phyloP scores from a whole-genome alignment of 495 filamentous ascomycete genomes.

The Immersiella caudata region DNA sequence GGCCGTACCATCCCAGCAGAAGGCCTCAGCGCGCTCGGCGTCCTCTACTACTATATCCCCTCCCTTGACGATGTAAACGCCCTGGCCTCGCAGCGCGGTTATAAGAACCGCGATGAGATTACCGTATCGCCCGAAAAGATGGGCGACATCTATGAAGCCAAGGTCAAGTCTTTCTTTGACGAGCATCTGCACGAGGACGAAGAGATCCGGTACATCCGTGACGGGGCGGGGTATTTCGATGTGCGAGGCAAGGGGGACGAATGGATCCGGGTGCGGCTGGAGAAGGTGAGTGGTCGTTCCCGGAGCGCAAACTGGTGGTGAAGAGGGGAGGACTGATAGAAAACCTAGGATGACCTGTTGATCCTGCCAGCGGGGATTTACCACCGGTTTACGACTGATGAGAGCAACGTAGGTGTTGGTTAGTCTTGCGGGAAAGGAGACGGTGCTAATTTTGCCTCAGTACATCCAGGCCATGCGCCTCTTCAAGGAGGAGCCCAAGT shows the following conservation, averaged over 20 bases:
- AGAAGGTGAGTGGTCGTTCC: slow-evolving; percentile 57
- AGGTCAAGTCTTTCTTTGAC: slow-evolving; percentile 89
- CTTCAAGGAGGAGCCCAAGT: slow-evolving; percentile 98
- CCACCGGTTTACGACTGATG: slow-evolving; percentile 94
- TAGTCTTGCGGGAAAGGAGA: background rate
- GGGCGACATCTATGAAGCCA: slow-evolving; percentile 84
- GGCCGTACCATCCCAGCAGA: slow-evolving; percentile 61
- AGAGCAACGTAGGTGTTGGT: slow-evolving; percentile 70
- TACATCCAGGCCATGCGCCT: slow-evolving; percentile 95
- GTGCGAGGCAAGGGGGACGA: slow-evolving; percentile 71
- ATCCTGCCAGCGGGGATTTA: slow-evolving; percentile 97
- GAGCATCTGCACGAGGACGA: slow-evolving; percentile 99
- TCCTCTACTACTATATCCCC: slow-evolving; percentile 73
- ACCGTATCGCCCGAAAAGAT: slow-evolving; percentile 84
- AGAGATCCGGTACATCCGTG: slow-evolving; percentile 96
- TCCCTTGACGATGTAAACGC: slow-evolving; percentile 65
- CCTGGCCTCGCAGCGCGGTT: slow-evolving; percentile 73
- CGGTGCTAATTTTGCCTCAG: slow-evolving; percentile 45
- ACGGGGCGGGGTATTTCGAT: slow-evolving; percentile 91
- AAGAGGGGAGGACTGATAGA: background rate
- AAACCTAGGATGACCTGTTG: slow-evolving; percentile 61
- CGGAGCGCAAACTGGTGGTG: background rate
- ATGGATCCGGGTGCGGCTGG: slow-evolving; percentile 84
- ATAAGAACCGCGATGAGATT: slow-evolving; percentile 95
- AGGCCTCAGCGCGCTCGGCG: slow-evolving; percentile 73